These are phyloP conservation scores for Cinnamomum chago DNA, from an alignment of 164 flowering plant species.

Conservation along the genomic window DNA sequence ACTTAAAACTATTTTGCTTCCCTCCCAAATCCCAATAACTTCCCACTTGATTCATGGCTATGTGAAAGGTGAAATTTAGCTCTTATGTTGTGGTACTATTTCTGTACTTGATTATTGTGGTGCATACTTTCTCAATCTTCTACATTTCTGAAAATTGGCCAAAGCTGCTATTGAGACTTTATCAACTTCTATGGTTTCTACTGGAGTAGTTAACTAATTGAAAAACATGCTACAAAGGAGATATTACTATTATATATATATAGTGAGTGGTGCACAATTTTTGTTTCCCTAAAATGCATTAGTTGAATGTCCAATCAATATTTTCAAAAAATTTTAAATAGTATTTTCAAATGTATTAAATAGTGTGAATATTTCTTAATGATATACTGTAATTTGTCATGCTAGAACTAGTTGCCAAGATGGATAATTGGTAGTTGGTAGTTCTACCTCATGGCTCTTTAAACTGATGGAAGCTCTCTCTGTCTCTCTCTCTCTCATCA, in stretches of 20 bases:
- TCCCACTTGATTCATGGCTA: no score
- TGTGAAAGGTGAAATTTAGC: no score
- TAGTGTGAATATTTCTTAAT: no score
- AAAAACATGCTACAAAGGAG: not conserved
- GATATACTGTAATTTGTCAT: not conserved
- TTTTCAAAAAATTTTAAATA: not conserved
- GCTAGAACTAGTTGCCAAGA: not conserved
- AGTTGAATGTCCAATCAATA: not conserved
- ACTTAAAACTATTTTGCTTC: no score
- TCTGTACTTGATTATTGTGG: no score
- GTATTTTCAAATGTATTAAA: not conserved
- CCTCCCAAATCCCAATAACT: no score
- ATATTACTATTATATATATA: not conserved
- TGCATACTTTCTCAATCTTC: no score
- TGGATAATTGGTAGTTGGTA: not conserved
- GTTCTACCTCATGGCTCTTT: not conserved
- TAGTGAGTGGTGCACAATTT: not conserved
- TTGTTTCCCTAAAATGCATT: not conserved
- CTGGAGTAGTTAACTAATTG: not conserved
- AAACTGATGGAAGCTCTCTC: not conserved
- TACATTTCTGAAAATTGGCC: no score
- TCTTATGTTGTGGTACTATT: no score
- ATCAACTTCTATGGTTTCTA: not conserved
- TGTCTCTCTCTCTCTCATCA: not conserved
- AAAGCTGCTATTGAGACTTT: not conserved